Evolutionary conservation across 352 stramenopile species (phyloP), one percentile per base, ranked within the genome.

Genomic region (Pythium biforme): DNA sequence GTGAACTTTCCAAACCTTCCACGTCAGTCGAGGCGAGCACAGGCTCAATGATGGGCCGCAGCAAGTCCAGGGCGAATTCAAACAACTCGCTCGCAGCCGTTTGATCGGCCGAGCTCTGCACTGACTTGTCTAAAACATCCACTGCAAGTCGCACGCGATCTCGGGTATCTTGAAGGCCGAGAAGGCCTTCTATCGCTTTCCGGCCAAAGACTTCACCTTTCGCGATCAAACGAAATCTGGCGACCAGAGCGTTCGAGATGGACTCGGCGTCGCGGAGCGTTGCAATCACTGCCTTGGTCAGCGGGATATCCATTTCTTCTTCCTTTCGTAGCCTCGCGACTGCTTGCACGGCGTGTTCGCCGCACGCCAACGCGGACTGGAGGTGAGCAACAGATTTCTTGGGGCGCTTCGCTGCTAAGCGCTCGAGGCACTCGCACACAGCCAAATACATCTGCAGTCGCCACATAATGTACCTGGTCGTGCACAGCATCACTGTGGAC

Each of bases 221-320:
- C 29, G 40, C 51, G 6, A 56, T 10, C 15, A 57, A 55, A 47
- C 75, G 79, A 4, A 62, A 54, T 49, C 74, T 64, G 7, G 56
- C 50, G 1, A 75, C 45, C 3, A 90, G 62, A 61, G 85, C 75
- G 9, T 43, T 49, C 0, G 64, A 61, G 11, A 72, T 77, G 3
- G 55, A 72, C 29, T 92, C 77, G 27, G 79, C 79, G 27, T 79
- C 62, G 19, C 40, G 37, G 10, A 94, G 52, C 25, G 70, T 64
- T 4, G 41, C 49, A 10, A 74, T 53, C 6, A 89, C 74, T 1
- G 73, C 52, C 11, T 67, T 60, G 1, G 85, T 76, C 9, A 94
- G 27, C 7, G 83, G 85, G 26, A 84, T 39, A 40, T 94, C 83
- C 11, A 91, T 69, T 52, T 91, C 85, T 72, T 92, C 85, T 69